Evolutionary conservation across 306 rosid genomes (phyloP).

Genomic region (Acacia melanoxylon): DNA sequence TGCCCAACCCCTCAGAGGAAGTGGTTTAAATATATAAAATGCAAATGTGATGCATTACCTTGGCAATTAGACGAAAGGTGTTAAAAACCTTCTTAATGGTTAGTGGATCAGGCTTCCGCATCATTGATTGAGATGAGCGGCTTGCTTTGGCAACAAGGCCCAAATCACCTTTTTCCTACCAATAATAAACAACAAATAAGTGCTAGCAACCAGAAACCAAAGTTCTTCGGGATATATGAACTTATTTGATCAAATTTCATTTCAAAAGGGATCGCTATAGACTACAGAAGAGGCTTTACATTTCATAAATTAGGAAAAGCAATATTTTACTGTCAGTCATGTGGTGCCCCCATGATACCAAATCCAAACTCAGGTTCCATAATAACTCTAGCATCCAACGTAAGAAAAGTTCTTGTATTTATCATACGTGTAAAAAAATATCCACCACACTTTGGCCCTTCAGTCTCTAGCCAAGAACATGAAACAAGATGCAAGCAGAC

Average conservation of each 20-base stretch:
- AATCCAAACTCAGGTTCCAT: not conserved
- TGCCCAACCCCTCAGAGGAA: not conserved
- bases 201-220: not conserved
- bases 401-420: not conserved
- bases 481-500: not conserved
- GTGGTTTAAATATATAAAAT: not conserved
- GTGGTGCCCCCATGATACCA: not conserved
- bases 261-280: not conserved
- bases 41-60: constrained; percentile 44
- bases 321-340: not conserved
- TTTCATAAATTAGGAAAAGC: not conserved
- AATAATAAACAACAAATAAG: constrained; percentile 21
- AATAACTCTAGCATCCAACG: not conserved
- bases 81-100: constrained; percentile 77
- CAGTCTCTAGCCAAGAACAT: not conserved
- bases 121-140: constrained; percentile 82
- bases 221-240: not conserved
- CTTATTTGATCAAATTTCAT: not conserved
- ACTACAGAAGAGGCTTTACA: not conserved
- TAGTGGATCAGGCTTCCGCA: constrained; percentile 79
- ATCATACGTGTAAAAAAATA: not conserved
- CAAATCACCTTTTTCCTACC: constrained; percentile 75
- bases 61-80: constrained; percentile 73
- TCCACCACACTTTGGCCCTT: not conserved
- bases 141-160: constrained; percentile 83